phyloP scores from a whole-genome alignment of 1,284 basidiomycete genomes.

The Malassezia globosa region DNA sequence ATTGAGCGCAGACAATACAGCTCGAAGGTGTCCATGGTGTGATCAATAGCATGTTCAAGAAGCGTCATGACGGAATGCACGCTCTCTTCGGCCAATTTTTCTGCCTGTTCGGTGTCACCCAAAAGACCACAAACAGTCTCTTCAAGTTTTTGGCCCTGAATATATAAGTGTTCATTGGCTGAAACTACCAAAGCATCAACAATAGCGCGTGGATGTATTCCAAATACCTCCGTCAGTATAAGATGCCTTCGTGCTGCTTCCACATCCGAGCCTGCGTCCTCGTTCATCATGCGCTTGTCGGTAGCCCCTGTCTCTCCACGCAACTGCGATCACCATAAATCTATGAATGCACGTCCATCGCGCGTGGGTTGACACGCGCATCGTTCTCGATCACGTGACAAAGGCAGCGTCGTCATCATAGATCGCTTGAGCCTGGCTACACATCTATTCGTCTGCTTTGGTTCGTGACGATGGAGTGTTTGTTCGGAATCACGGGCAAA shows the following conservation, averaged over 20 bases:
- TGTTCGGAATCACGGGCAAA: constrained; percentile 50
- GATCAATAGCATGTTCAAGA: constrained; percentile 42
- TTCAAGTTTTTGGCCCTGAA: constrained; percentile 33
- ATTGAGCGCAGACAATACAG: constrained; percentile 39
- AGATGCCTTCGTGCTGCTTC: constrained; percentile 13
- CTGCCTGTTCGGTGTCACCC: constrained; percentile 21
- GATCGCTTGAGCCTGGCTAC: neutral
- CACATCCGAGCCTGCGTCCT: neutral
- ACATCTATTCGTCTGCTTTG: neutral
- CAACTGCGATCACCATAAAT: no score
- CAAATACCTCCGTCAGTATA: constrained; percentile 45
- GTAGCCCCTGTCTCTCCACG: no score
- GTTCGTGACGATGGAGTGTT: constrained; percentile 48
- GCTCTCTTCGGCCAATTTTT: constrained; percentile 32
- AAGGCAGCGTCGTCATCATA: constrained; percentile 16
- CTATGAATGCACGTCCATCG: no score
- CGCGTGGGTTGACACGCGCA: constrained; percentile 6
- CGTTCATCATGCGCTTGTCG: constrained; percentile 11
- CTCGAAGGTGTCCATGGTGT: constrained; percentile 43
- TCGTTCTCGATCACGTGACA: constrained; percentile 11
- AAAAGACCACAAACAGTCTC: constrained; percentile 21
- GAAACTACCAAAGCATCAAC: constrained; percentile 40
- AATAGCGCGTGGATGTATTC: constrained; percentile 38
- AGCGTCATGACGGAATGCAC: constrained; percentile 38
- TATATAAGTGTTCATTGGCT: constrained; percentile 42